Base-by-base conservation (phyloP, 371 early-diverging fungal genomes). In the Mucor plumbeus region DNA sequence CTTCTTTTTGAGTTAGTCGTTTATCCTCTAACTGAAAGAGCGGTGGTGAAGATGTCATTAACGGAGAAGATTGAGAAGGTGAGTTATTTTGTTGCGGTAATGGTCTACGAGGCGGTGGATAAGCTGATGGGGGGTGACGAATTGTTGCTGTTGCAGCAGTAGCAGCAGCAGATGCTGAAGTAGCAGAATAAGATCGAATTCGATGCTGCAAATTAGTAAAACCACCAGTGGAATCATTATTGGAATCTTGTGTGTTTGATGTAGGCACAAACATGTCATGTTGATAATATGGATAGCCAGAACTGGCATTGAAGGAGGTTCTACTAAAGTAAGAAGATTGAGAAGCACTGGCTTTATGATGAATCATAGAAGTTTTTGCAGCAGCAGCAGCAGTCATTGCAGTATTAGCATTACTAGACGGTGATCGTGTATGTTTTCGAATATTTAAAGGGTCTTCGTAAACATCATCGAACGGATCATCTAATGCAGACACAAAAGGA, bases 391-490 rank as follows among this genome's bases (percentile, higher is more conserved):
- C 26, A 36, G 35, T 33, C 21, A 39, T 21, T 33, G 7, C 26
- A 10, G 19, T 3, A 36, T 38, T 9, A 8, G 17, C 7, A 17
- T 34, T 38, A 19, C 19, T 35, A 10, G 55, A 48, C 9, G 7
- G 5, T 17, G 48, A 19, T 19, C 48, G 54, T 0, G 4, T 47
- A 34, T 60, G 31, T 34, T 43, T 41, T 21, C 4, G 19, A 13
- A 59, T 21, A 13, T 54, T 26, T 13, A 33, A 14, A 31, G 54
- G 34, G 61, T 67, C 11, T 67, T 31, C 72, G 54, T 77, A 70
- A 1, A 44, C 62, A 64, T 80, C 80, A 48, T 83, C 72, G 63
- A 80, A 75, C 0, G 80, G 79, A 57, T 79, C 71, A 14, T 83
- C 79, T 17, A 78, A 44, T 2, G 56, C 57, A 5, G 76, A 65